These are phyloP conservation scores for Rhinocladiella similis DNA, from an alignment of 2,329 filamentous ascomycete genomes.

Conservation along the genomic window DNA sequence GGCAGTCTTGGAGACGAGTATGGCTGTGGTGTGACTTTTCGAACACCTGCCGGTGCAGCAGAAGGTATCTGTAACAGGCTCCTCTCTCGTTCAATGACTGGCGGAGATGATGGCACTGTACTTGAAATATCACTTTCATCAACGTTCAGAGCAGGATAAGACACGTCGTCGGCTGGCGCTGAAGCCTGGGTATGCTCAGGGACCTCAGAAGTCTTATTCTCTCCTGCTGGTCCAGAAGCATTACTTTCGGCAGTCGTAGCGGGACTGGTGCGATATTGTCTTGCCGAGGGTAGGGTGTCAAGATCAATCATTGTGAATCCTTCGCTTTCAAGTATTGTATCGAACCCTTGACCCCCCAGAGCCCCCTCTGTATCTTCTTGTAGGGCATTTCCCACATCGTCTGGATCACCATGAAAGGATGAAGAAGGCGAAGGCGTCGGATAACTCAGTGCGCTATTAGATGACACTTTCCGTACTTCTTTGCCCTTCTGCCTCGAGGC, in stretches of 20 bases:
- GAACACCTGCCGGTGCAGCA: slow-evolving; percentile 11
- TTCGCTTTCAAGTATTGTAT: slow-evolving; percentile 59
- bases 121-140: slow-evolving; percentile 29
- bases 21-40: slow-evolving; percentile 26
- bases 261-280: slow-evolving; percentile 27
- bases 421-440: slow-evolving; percentile 30
- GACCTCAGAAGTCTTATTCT: not conserved
- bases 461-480: slow-evolving; percentile 25
- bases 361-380: slow-evolving; percentile 13
- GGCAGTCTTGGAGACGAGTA: slow-evolving; percentile 29
- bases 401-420: slow-evolving; percentile 24
- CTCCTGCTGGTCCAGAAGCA: not conserved
- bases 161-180: not conserved
- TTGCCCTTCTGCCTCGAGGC: slow-evolving; percentile 1
- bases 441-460: slow-evolving; percentile 29
- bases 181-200: not conserved
- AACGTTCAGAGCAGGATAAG: slow-evolving; percentile 4
- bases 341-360: slow-evolving; percentile 49
- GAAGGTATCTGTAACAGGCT: slow-evolving; percentile 15
- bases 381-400: slow-evolving; percentile 18
- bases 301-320: slow-evolving; percentile 60
- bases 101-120: slow-evolving; percentile 28
- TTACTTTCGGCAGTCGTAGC: not conserved
- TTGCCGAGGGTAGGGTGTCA: slow-evolving; percentile 53
- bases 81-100: slow-evolving; percentile 10